These are phyloP conservation scores for Calonectria henricotiae DNA, from an alignment of 2,329 filamentous ascomycete species.

Conservation along the genomic window DNA sequence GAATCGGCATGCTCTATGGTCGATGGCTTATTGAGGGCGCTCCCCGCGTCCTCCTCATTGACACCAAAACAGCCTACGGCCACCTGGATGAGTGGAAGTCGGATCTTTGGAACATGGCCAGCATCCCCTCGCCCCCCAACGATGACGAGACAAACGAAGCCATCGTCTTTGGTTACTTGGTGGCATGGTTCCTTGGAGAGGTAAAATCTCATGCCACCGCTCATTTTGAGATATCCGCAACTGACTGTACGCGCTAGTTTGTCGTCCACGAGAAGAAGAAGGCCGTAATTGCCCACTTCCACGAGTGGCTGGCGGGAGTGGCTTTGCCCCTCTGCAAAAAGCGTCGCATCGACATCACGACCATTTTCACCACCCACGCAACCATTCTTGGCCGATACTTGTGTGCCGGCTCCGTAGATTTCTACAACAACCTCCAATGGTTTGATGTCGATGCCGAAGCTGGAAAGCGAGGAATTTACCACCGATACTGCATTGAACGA, in stretches of 20 bases:
- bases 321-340: slow-evolving; percentile 93
- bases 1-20: slow-evolving; percentile 91
- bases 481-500: slow-evolving; percentile 97
- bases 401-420: slow-evolving; percentile 97
- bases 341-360: slow-evolving; percentile 95
- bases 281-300: slow-evolving; percentile 97
- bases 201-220: slow-evolving; percentile 66
- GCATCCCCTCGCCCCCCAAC: slow-evolving; percentile 92
- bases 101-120: slow-evolving; percentile 92
- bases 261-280: slow-evolving; percentile 92
- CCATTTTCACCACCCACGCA: slow-evolving; percentile 98
- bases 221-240: not conserved
- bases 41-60: slow-evolving; percentile 92
- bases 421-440: slow-evolving; percentile 98
- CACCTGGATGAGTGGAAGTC: slow-evolving; percentile 97
- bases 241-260: slow-evolving; percentile 72
- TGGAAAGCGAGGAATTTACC: slow-evolving; percentile 98
- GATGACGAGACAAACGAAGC: slow-evolving; percentile 98
- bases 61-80: slow-evolving; percentile 92
- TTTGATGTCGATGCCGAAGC: slow-evolving; percentile 98
- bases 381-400: slow-evolving; percentile 96
- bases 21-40: slow-evolving; percentile 98
- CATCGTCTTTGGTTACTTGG: slow-evolving; percentile 96
- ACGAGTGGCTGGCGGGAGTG: slow-evolving; percentile 98
- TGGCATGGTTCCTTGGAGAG: slow-evolving; percentile 98